phyloP scores from a whole-genome alignment of 2,329 filamentous ascomycete species.

The Mariannaea sp. region DNA sequence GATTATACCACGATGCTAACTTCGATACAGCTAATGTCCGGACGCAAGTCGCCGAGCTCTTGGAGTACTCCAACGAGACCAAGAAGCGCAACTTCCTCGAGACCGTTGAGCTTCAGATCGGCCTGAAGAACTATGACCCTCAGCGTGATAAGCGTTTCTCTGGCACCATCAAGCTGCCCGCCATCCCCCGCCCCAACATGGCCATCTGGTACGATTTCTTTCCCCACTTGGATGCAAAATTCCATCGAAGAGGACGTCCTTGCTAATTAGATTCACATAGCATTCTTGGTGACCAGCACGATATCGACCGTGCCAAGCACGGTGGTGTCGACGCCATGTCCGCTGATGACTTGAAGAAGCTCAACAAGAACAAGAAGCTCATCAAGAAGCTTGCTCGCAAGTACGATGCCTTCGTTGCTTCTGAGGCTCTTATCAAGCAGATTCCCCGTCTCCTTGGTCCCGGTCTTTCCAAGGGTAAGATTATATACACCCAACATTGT shows the following conservation, averaged over 20 bases:
- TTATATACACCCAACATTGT: background rate
- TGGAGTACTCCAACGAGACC: constrained; percentile 90
- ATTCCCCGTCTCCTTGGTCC: constrained; percentile 99
- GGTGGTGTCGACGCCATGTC: constrained; percentile 98
- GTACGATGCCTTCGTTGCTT: constrained; percentile 99
- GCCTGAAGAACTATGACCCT: constrained; percentile 98
- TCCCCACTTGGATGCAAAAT: background rate
- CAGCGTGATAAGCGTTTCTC: constrained; percentile 99
- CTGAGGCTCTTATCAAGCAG: constrained; percentile 98
- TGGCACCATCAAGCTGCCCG: constrained; percentile 94
- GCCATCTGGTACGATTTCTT: constrained; percentile 67
- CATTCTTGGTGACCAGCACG: constrained; percentile 80
- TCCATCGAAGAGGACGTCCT: background rate
- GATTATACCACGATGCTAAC: constrained; percentile 50
- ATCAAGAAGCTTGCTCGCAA: constrained; percentile 99
- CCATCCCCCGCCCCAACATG: constrained; percentile 90
- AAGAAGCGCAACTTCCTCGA: constrained; percentile 99
- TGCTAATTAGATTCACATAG: constrained; percentile 31
- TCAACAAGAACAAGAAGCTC: constrained; percentile 99
- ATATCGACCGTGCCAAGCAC: constrained; percentile 99
- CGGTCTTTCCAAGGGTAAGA: constrained; percentile 91
- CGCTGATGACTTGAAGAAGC: constrained; percentile 98
- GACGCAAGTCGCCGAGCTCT: constrained; percentile 88
- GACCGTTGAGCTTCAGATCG: constrained; percentile 90
- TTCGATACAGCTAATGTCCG: constrained; percentile 77